Evolutionary conservation across 2,329 filamentous ascomycete genomes (phyloP).

Genomic region (Colletotrichum sp.): DNA sequence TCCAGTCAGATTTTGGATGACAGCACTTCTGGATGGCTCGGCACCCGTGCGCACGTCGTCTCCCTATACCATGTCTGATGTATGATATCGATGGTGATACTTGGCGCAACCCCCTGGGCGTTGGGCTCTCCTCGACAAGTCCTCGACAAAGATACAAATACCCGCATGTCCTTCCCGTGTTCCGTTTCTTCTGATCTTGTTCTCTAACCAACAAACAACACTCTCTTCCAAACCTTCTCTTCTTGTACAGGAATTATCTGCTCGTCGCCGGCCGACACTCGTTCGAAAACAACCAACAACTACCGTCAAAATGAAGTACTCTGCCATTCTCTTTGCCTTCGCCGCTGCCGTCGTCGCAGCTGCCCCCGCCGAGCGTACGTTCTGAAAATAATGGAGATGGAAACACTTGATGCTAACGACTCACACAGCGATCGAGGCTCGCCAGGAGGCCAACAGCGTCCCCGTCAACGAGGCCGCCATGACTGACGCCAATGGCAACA

Average conservation of each 20-base stretch:
- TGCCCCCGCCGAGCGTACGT: slow-evolving; percentile 25
- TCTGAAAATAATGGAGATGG: background rate
- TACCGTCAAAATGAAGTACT: slow-evolving; percentile 59
- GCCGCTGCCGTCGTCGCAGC: slow-evolving; percentile 50
- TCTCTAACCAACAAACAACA: background rate
- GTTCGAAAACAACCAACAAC: slow-evolving; percentile 26
- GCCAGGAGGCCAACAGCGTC: slow-evolving; percentile 30
- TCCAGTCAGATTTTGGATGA: slow-evolving; percentile 14
- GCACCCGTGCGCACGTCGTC: background rate
- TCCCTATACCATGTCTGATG: background rate
- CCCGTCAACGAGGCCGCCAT: slow-evolving; percentile 48
- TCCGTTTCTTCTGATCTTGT: slow-evolving; percentile 5
- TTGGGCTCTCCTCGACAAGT: background rate
- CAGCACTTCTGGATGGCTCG: background rate
- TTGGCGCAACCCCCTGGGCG: background rate
- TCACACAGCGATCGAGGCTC: slow-evolving; percentile 34
- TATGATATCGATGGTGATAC: slow-evolving; percentile 18
- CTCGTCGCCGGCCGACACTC: slow-evolving; percentile 59
- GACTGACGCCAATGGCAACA: slow-evolving; percentile 48
- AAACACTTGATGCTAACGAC: slow-evolving; percentile 1
- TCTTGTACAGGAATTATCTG: slow-evolving; percentile 35
- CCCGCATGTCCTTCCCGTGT: slow-evolving; percentile 12
- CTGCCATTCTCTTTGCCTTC: slow-evolving; percentile 51
- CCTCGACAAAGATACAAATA: slow-evolving; percentile 29
- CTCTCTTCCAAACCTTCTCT: slow-evolving; percentile 24